Evolutionary conservation across 306 rosid genomes (phyloP).

Genomic region (Sophora flavescens): DNA sequence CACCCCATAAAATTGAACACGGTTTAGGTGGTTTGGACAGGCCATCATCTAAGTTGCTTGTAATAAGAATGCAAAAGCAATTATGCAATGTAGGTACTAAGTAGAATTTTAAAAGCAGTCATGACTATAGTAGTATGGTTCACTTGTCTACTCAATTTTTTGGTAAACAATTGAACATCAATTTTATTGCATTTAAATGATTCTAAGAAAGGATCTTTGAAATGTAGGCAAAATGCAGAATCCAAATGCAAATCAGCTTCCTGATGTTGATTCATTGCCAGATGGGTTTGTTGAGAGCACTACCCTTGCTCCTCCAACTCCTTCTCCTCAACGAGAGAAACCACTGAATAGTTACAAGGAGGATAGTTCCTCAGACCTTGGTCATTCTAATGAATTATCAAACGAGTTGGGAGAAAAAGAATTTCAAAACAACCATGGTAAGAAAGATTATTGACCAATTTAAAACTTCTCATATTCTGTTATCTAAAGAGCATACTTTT

Average conservation of each 20-base stretch:
- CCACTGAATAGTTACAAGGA: constrained; percentile 54
- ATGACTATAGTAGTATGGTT: neutral
- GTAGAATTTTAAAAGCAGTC: constrained; percentile 23
- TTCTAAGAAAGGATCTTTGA: constrained; percentile 45
- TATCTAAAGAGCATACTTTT: constrained; percentile 58
- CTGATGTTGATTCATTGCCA: constrained; percentile 88
- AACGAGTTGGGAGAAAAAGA: constrained; percentile 52
- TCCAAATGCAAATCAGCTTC: constrained; percentile 85
- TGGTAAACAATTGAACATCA: constrained; percentile 16
- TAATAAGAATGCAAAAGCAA: constrained; percentile 29
- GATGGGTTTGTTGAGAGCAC: constrained; percentile 92
- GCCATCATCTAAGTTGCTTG: neutral
- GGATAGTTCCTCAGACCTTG: constrained; percentile 46
- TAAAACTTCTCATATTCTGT: constrained; percentile 56
- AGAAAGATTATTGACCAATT: constrained; percentile 49
- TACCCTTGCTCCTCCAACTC: constrained; percentile 69
- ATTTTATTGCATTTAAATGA: constrained; percentile 33
- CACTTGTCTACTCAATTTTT: constrained; percentile 4
- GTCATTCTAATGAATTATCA: constrained; percentile 49
- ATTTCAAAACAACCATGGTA: constrained; percentile 55
- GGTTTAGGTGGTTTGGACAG: constrained; percentile 20
- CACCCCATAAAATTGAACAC: neutral
- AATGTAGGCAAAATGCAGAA: constrained; percentile 75
- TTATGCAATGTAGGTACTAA: constrained; percentile 19
- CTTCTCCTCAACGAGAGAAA: constrained; percentile 67